Base-by-base conservation (phyloP, 768 basidiomycete genomes). In the Russula virescens region DNA sequence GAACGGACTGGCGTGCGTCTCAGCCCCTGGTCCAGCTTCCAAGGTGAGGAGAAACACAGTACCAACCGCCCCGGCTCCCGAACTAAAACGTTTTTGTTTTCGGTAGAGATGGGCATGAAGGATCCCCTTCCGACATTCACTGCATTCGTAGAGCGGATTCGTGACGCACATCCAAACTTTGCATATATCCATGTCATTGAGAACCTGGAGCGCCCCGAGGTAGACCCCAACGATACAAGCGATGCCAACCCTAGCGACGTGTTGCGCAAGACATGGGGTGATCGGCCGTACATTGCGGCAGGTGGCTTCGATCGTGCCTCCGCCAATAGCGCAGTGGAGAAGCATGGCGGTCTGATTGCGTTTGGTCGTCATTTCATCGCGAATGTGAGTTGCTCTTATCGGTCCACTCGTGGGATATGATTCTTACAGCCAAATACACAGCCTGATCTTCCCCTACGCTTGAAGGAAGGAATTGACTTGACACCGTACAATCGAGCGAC, bases 1-100 rank as follows among this genome's bases (percentile, higher is more conserved):
- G 74, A 75, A 43, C 71, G 72, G 42, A 71, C 73, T 23, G 78
- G 71, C 1, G 65, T 80, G 59, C 73, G 78, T 1, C 38, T 79
- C 43, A 73, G 72, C 53, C 78, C 73, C 7, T 77, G 71, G 73
- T 60, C 66, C 61, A 40, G 38, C 3, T 66, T 68, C 40, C 66
- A 74, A 74, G 68, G 71, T 56, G 65, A 72, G n/a, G 46, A 8
- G 35, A 26, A 18, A 19, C 1, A 8, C 4, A 4, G 38, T 11
- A 38, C 38, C n/a, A n/a, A n/a, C n/a, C n/a, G n/a, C 38, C 8
- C 1, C n/a, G 16, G 0, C n/a, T n/a, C 2, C 19, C 13, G 6
- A 38, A 21, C 31, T 56, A 10, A 47, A 10, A 1, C n/a, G 8
- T 38, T 38, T 38, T 14, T 6, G 5, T 19, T 16, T 55, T 55